Percentiles rank a stretch among this genome's conserved stretches.
Conservation (phyloP, 2,329 filamentous ascomycete genomes). For the Ceratocystis variospora region DNA sequence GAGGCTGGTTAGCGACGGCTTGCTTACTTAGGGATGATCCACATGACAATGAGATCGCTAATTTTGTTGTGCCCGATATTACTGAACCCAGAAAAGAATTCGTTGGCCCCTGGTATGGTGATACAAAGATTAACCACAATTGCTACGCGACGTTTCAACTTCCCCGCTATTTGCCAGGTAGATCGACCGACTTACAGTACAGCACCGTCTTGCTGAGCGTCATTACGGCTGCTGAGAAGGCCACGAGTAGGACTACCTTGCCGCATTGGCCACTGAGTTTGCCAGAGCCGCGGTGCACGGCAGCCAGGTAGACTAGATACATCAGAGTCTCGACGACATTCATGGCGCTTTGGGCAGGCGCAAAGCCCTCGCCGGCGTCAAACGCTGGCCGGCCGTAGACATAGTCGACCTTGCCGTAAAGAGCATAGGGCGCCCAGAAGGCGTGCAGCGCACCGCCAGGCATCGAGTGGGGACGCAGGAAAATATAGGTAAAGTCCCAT, state of each 20-base stretch:
- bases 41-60: slow-evolving; percentile 35
- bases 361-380: slow-evolving; percentile 57
- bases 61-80: slow-evolving; percentile 44
- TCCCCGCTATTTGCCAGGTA: neutral
- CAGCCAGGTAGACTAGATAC: slow-evolving; percentile 44
- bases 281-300: slow-evolving; percentile 22
- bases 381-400: slow-evolving; percentile 68
- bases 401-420: slow-evolving; percentile 69
- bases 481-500: slow-evolving; percentile 71
- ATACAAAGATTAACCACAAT: neutral
- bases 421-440: slow-evolving; percentile 61
- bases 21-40: slow-evolving; percentile 44
- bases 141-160: neutral
- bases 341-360: slow-evolving; percentile 55
- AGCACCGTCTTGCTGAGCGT: slow-evolving; percentile 48
- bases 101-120: slow-evolving; percentile 35
- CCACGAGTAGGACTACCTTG: slow-evolving; percentile 34
- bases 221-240: slow-evolving; percentile 43
- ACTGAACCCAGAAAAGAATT: slow-evolving; percentile 41
- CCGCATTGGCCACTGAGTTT: slow-evolving; percentile 32
- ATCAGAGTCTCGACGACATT: slow-evolving; percentile 55
- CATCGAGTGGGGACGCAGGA: slow-evolving; percentile 71
- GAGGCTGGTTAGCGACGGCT: neutral
- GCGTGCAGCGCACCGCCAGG: slow-evolving; percentile 61
- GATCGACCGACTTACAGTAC: slow-evolving; percentile 36